A percentile compares a stretch with the other conserved stretches of the same genome.
These are phyloP conservation scores for Penicillium angulare DNA, from an alignment of 495 filamentous ascomycete genomes.

Conservation along the genomic window DNA sequence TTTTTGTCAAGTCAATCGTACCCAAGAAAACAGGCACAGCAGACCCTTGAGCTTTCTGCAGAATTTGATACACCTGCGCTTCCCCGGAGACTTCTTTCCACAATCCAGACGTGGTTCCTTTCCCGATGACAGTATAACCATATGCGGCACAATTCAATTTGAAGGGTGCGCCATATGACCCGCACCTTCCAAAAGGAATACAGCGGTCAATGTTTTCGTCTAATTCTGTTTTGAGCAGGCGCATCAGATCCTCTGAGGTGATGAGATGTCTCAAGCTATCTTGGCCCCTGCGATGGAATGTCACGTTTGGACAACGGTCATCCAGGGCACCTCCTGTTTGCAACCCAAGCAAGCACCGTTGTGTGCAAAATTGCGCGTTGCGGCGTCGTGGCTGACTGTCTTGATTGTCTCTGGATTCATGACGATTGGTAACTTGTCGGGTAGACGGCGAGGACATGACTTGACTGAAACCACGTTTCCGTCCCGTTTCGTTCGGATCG, in stretches of 20 bases:
- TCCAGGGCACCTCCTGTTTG: slow-evolving; percentile 36
- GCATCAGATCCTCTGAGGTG: slow-evolving; percentile 7
- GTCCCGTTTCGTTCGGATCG: slow-evolving; percentile 18
- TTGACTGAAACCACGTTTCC: slow-evolving; percentile 28
- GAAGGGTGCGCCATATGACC: slow-evolving; percentile 36
- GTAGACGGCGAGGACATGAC: slow-evolving; percentile 14
- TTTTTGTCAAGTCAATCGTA: slow-evolving; percentile 36
- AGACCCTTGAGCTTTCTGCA: slow-evolving; percentile 37
- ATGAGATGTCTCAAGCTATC: slow-evolving; percentile 18
- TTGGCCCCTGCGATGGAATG: slow-evolving; percentile 24
- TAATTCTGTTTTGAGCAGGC: slow-evolving; percentile 22
- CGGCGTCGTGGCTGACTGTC: slow-evolving; percentile 3
- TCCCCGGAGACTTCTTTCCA: slow-evolving; percentile 39
- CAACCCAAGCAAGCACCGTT: slow-evolving; percentile 47
- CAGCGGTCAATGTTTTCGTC: slow-evolving; percentile 29
- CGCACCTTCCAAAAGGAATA: slow-evolving; percentile 20
- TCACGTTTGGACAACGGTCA: slow-evolving; percentile 40
- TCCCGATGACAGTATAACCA: slow-evolving; percentile 49
- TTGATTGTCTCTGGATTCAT: slow-evolving; percentile 4
- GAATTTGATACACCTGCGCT: slow-evolving; percentile 38
- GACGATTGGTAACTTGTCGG: slow-evolving; percentile 12
- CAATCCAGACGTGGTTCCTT: slow-evolving; percentile 39
- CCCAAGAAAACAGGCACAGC: slow-evolving; percentile 45
- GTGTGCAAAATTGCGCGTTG: slow-evolving; percentile 40
- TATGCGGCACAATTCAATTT: slow-evolving; percentile 35